Base-by-base conservation (phyloP, 2,329 filamentous ascomycete genomes). In the Scedosporium dehoogii region DNA sequence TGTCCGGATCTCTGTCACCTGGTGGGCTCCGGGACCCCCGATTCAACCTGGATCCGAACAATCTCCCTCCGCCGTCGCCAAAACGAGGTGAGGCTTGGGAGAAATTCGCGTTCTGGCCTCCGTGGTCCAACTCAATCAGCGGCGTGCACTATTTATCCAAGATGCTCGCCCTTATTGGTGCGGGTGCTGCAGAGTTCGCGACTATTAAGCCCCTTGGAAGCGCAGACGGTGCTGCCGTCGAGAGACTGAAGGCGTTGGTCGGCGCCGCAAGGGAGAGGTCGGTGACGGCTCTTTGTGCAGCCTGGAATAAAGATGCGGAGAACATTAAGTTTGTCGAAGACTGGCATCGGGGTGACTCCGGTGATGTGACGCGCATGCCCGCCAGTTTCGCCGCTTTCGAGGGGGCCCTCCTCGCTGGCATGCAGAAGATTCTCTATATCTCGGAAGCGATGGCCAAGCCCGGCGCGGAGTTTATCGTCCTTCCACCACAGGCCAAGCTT, bases 381-480 rank as follows among this genome's bases (percentile, higher is more conserved):
- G 83, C 86, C 2, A 86, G 88, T 61, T 97, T 99, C 73, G 81
- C 90, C 16, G 85, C 89, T 0, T 96, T 96, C 70, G 92, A 97
- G 70, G 89, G 87, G 62, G 84, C 89, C 6, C 80, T 99, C 12
- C 79, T 99, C 21, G 81, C 81, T 1, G 92, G 92, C 62, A 89
- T 97, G 85, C 94, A 99, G 74, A 96, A 93, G 77, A 96, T 97
- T 61, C 80, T 97, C 29, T 99, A 97, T 72, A 87, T 99, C 53
- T 88, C 90, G 1, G 93, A 97, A 67, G 90, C 91, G 23, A 89
- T 87, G 78, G 84, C 81, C 55, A 92, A 90, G 73, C 82, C 88
- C 7, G 88, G 85, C 25, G 83, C 87, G 4, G 85, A 81, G 57
- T 87, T 91, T 69, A 92, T 99, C 66, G 86, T 97, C 63, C 83